Conservation (phyloP, 2,329 filamentous ascomycete genomes). For the Chaetomiaceae sp. region DNA sequence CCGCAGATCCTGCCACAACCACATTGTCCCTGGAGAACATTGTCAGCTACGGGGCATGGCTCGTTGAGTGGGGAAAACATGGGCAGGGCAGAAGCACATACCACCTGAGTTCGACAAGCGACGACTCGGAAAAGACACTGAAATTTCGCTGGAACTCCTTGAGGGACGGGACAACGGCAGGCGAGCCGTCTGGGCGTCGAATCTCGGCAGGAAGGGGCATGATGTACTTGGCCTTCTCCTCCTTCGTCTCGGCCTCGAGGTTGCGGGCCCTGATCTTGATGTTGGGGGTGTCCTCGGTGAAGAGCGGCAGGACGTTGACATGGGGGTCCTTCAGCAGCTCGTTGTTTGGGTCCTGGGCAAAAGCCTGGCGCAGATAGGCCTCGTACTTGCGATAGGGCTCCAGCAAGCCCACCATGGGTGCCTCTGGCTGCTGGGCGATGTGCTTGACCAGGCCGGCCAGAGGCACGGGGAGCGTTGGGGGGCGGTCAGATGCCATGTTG, state of each 20-base stretch:
- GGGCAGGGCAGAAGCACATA: slow-evolving; percentile 26
- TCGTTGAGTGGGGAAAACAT: not conserved
- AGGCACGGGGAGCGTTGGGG: slow-evolving; percentile 44
- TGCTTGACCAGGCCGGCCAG: slow-evolving; percentile 46
- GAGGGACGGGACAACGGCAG: slow-evolving; percentile 62
- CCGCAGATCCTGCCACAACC: slow-evolving; percentile 74
- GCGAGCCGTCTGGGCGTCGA: slow-evolving; percentile 57
- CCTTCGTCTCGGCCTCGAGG: slow-evolving; percentile 50
- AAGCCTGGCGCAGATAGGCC: slow-evolving; percentile 59
- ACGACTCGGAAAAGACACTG: slow-evolving; percentile 73
- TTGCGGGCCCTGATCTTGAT: slow-evolving; percentile 61
- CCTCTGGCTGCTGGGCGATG: slow-evolving; percentile 50
- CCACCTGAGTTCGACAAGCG: slow-evolving; percentile 73
- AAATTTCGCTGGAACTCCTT: slow-evolving; percentile 76
- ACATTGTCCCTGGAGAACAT: slow-evolving; percentile 49
- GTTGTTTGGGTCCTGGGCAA: slow-evolving; percentile 62
- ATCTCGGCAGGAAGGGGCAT: slow-evolving; percentile 60
- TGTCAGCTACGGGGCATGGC: not conserved
- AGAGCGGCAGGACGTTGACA: slow-evolving; percentile 64
- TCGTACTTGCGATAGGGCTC: slow-evolving; percentile 65
- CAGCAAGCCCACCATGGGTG: slow-evolving; percentile 53
- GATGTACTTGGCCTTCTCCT: slow-evolving; percentile 61
- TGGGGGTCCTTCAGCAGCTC: slow-evolving; percentile 50
- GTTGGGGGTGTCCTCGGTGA: slow-evolving; percentile 49
- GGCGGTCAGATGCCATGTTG: slow-evolving; percentile 35